A percentile compares a stretch with the other conserved stretches of the same genome.
Conservation (phyloP, 2,329 filamentous ascomycete species). For the Penicillium sp. region DNA sequence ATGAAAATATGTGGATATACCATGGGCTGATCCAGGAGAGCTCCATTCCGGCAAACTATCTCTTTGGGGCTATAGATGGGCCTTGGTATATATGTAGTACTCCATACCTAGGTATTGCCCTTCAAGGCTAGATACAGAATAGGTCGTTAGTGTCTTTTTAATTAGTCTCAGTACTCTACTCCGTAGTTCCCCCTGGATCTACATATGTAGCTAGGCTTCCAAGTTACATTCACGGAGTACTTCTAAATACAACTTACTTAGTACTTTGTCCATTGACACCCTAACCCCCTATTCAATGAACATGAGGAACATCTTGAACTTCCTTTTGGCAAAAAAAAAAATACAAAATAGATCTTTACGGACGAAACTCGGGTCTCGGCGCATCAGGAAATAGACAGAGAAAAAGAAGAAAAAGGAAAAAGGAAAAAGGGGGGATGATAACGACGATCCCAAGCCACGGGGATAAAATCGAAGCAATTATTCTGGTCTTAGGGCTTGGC, state of each 20-base stretch:
- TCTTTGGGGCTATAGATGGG: neutral
- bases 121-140: neutral
- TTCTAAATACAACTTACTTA: neutral
- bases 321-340: slow-evolving; percentile 10
- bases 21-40: slow-evolving; percentile 15
- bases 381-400: slow-evolving; percentile 1
- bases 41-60: neutral
- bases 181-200: neutral
- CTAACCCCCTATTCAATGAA: slow-evolving; percentile 2
- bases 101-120: neutral
- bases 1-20: neutral
- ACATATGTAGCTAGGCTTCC: neutral
- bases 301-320: slow-evolving; percentile 11
- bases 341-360: slow-evolving; percentile 10
- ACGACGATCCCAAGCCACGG: slow-evolving; percentile 21
- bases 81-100: neutral
- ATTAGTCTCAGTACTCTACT: neutral
- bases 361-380: slow-evolving; percentile 15
- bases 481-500: slow-evolving; percentile 12
- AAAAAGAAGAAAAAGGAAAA: neutral
- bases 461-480: slow-evolving; percentile 11
- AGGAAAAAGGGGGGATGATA: slow-evolving; percentile 1
- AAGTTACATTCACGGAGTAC: slow-evolving; percentile 1
- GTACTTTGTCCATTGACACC: neutral
- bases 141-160: neutral